Conservation (phyloP, 345 rosid species). For the Streptanthus diversifolius region DNA sequence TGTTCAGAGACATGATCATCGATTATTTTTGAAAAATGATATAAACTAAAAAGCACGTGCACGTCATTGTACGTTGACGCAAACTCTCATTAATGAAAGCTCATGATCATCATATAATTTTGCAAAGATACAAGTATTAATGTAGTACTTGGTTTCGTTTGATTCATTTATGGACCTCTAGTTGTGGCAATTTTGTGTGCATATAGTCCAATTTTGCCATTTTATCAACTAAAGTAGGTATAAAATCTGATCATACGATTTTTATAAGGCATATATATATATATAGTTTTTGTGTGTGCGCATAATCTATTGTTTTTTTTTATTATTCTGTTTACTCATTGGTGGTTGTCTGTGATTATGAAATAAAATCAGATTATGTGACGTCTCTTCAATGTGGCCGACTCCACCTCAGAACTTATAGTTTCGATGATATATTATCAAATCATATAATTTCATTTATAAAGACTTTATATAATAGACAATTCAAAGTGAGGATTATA, state of each 20-base stretch:
- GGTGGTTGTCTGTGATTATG: not conserved
- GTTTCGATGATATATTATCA: not conserved
- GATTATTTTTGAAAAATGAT: too few species aligned
- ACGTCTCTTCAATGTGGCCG: conserved; percentile 21
- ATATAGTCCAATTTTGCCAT: not conserved
- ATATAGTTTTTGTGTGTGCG: not conserved
- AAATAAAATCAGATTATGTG: not conserved
- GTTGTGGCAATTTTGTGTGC: not conserved
- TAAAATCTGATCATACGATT: not conserved
- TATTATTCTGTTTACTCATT: not conserved
- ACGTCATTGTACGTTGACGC: not conserved
- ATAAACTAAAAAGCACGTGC: too few species aligned
- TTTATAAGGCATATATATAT: not conserved
- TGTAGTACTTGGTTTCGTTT: not conserved
- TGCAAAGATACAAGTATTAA: not conserved
- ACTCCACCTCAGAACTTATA: conserved; percentile 1
- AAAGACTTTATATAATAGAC: not conserved
- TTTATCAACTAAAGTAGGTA: not conserved
- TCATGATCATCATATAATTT: too few species aligned
- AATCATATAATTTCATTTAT: not conserved
- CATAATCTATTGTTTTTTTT: not conserved
- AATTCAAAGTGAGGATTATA: not conserved
- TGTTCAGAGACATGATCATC: too few species aligned
- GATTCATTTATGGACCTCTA: not conserved
- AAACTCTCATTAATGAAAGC: too few species aligned